Evolutionary conservation across 345 rosid genomes (phyloP), one percentile per base, ranked within the genome.

Genomic region (Rhizophora mangle): DNA sequence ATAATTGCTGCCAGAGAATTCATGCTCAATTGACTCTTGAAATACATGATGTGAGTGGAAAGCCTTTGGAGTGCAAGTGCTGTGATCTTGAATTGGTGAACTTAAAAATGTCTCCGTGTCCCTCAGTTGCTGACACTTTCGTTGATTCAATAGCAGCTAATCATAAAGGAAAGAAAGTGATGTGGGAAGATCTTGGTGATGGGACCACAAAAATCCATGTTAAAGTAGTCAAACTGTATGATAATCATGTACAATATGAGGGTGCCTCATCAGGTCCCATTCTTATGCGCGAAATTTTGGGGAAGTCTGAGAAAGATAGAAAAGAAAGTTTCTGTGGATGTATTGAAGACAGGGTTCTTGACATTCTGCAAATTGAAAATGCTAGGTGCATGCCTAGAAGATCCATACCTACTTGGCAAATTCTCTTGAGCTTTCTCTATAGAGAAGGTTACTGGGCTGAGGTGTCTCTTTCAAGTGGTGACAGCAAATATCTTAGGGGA

Each of bases 11-110:
- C 56, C 74, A 70, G 31, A 66, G 49, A 22, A 60, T 76, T 39
- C 79, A 52, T 36, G 85, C 80, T 56, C 83, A 84, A 62, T 59
- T 83, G 68, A 80, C 68, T 85, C 96, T 95, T 6, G 89, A 90
- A 83, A 92, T 90, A 74, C 68, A 72, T 61, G 96, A 86, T 82
- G 86, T 82, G 9, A 80, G 56, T 72, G 90, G 88, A 52, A 88
- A 86, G 47, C 94, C 98, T 55, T 64, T 88, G 76, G 90, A 87
- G 74, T 90, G 96, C 78, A 92, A 84, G 67, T 92, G 85, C 39
- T 83, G 88, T 60, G 87, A 84, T 79, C 85, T 95, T 47, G 83
- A 81, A 79, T 76, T 92, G 79, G 72, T 79, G 51, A 62, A 76
- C 74, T 70, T 80, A 67, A 72, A 76, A 34, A 56, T 63, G 8